phyloP scores from a whole-genome alignment of 345 rosid genomes.

The Arabis alpina region DNA sequence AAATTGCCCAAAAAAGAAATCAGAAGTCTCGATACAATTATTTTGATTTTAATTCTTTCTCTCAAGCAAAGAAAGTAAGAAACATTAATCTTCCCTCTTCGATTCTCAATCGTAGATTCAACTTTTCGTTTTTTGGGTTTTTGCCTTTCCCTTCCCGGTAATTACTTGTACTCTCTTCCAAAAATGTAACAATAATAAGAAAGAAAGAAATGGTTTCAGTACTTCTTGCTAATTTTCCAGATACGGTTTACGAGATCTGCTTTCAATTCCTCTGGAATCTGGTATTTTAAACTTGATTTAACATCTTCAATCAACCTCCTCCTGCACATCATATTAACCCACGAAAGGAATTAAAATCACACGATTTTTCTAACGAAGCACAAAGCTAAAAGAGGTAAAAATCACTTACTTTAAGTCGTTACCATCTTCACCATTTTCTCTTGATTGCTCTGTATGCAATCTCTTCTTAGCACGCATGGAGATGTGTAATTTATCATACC shows the following conservation, averaged over 20 bases:
- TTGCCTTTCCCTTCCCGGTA: constrained; percentile 11
- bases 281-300: constrained; percentile 53
- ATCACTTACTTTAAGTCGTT: constrained; percentile 65
- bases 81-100: too few relatives aligned
- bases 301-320: constrained; percentile 70
- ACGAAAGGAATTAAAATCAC: background rate
- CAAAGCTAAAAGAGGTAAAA: background rate
- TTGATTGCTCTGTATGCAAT: constrained; percentile 46
- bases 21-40: too few relatives aligned
- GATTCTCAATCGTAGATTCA: too few relatives aligned
- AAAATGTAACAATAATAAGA: constrained; percentile 40
- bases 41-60: too few relatives aligned
- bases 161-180: constrained; percentile 41
- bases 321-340: constrained; percentile 54
- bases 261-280: constrained; percentile 76
- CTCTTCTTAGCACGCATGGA: constrained; percentile 74
- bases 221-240: constrained; percentile 52
- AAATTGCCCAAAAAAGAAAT: too few relatives aligned
- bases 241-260: constrained; percentile 65
- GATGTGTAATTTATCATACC: constrained; percentile 60
- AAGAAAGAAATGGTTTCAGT: constrained; percentile 27
- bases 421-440: constrained; percentile 42
- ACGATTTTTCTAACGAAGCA: background rate
- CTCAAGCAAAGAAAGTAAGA: too few relatives aligned
- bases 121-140: too few relatives aligned